Evolutionary conservation across 2,329 filamentous ascomycete species (phyloP), one percentile per base, ranked within the genome.

Genomic region (Zelopaecilomyces penicillatus): DNA sequence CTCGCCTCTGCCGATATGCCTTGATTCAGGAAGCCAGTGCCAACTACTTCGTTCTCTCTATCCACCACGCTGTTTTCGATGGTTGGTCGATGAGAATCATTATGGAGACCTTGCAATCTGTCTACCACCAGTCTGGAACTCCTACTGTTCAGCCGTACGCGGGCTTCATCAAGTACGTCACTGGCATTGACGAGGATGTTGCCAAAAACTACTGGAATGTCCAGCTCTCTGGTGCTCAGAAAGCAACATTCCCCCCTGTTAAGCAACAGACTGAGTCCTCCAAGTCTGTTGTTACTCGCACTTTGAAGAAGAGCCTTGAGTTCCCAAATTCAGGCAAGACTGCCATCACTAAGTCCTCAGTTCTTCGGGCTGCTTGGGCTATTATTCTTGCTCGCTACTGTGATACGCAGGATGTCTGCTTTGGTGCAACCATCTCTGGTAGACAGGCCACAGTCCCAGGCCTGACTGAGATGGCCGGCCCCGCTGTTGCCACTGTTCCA

Each of bases 371-470:
- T 6, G 30, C 40, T 10, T 46, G 44, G 44, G 40, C 44, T 10
- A 9, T 48, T 1, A 29, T 67, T 4, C 55, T 66, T 1, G 56
- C 60, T 0, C 49, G 62, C 2, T 67, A 68, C 38, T 57, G 65
- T 49, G 57, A 8, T 43, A 59, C 41, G n/a, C 30, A 46, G 10
- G 42, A 48, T 30, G 41, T 57, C 6, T n/a, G 51, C 3, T 58
- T 56, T 37, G 57, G 56, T 3, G 43, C 46, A 3, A 49, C 51
- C 3, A 40, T 53, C 2, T 52, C 48, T 1, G 56, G 57, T 7
- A 46, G 55, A 8, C 47, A 57, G 11, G 49, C 52, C 1, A 44
- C 48, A 1, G 30, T 58, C 1, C 32, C 41, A 0, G 49, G 52
- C 5, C 45, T 59, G 1, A 44, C 50, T 8, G 40, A 47, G 8